Evolutionary conservation across 345 rosid species (phyloP).

Genomic region (Psidium friedrichsthalianum): DNA sequence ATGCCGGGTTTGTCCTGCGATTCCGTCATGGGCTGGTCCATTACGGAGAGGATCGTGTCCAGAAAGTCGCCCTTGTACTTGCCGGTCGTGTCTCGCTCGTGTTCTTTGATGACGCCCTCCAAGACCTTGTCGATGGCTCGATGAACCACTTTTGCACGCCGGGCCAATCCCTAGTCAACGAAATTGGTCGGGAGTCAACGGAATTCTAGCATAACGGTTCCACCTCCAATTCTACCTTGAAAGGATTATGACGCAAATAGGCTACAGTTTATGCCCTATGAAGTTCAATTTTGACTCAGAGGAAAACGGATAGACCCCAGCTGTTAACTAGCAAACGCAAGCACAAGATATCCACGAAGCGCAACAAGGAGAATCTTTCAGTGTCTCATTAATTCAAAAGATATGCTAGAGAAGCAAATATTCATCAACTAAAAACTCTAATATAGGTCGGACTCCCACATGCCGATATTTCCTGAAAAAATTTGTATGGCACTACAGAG

Average conservation of each 20-base stretch:
- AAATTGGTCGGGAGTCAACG: not conserved
- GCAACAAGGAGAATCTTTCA: not conserved
- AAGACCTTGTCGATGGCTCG: not conserved
- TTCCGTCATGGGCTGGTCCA: not conserved
- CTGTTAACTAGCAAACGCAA: not conserved
- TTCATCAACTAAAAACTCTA: not conserved
- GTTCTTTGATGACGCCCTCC: not conserved
- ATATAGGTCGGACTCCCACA: not conserved
- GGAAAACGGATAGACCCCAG: not conserved
- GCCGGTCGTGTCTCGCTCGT: not conserved
- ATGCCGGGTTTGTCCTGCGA: not conserved
- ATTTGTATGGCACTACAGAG: too few relatives aligned
- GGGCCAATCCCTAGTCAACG: not conserved
- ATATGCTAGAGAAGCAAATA: not conserved
- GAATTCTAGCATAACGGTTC: not conserved
- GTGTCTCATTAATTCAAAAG: not conserved
- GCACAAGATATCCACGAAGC: not conserved
- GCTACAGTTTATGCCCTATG: too few relatives aligned
- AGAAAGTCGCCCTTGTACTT: not conserved
- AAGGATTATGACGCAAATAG: not conserved
- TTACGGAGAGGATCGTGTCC: not conserved
- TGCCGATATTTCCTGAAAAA: not conserved
- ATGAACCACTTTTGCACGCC: not conserved
- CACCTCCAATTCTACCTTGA: not conserved
- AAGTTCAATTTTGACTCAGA: not conserved